phyloP scores from a whole-genome alignment of 148 eudicot species.

The Hydrangea macrophylla region DNA sequence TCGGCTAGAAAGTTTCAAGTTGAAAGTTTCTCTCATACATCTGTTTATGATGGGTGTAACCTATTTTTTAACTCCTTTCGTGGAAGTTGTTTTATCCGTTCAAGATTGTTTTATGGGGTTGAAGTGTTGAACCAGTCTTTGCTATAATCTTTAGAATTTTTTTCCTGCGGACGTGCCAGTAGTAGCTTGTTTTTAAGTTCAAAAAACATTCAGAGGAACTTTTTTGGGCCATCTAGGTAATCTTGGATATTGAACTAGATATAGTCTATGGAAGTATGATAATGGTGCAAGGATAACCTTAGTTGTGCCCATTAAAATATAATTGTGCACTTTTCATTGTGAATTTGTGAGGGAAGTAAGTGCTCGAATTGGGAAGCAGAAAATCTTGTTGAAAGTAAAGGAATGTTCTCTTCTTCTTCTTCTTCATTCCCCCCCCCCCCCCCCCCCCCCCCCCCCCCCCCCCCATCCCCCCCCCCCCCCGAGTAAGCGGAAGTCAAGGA shows the following conservation, averaged over 20 bases:
- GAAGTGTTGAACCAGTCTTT: not conserved
- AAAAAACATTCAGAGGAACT: not conserved
- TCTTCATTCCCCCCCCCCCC: too few relatives aligned
- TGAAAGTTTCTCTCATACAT: not conserved
- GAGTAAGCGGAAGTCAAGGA: too few relatives aligned
- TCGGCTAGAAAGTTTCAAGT: not conserved
- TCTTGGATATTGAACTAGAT: not conserved
- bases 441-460: too few relatives aligned
- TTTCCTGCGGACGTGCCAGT: not conserved
- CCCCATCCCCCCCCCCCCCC: too few relatives aligned
- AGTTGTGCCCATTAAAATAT: not conserved
- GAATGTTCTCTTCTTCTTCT: too few relatives aligned
- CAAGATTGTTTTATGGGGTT: not conserved
- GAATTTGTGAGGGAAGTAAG: too few relatives aligned
- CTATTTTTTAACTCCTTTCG: not conserved
- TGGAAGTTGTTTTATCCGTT: not conserved
- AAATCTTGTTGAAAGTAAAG: too few relatives aligned
- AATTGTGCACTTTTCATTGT: too few relatives aligned
- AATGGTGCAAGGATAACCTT: not conserved
- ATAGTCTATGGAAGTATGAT: not conserved
- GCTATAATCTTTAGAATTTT: not conserved
- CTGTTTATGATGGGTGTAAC: too few relatives aligned
- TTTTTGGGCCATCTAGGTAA: not conserved
- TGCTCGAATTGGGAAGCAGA: too few relatives aligned
- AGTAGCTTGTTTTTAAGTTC: not conserved